phyloP scores from a whole-genome alignment of 345 rosid species.

The Salix suchowensis region DNA sequence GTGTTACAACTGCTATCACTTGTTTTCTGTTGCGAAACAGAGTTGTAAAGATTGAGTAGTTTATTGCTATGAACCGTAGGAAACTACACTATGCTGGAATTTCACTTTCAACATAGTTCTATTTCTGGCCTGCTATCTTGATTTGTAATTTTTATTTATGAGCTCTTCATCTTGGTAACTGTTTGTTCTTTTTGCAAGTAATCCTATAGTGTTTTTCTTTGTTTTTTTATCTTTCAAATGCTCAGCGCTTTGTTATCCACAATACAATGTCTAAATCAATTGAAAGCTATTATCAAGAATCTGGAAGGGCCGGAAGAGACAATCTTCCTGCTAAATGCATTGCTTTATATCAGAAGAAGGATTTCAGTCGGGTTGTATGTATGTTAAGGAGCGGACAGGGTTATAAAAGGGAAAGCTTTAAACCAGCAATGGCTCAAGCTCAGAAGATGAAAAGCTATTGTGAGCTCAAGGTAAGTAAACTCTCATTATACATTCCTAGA shows the following conservation, averaged over 20 bases:
- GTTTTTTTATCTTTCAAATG: not conserved
- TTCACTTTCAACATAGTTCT: not conserved
- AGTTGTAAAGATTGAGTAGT: not conserved
- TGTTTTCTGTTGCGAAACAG: not conserved
- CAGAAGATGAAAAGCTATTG: conserved; percentile 86
- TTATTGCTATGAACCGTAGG: not conserved
- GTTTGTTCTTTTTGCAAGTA: not conserved
- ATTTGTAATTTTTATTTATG: not conserved
- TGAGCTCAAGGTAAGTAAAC: conserved; percentile 61
- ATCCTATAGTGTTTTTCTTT: not conserved
- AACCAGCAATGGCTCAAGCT: conserved; percentile 77
- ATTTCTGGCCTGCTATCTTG: not conserved
- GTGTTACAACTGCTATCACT: not conserved
- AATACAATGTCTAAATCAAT: conserved; percentile 88
- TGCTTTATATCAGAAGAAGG: conserved; percentile 85
- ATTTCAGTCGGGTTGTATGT: conserved; percentile 85
- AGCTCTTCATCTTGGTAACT: not conserved
- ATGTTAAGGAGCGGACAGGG: conserved; percentile 82
- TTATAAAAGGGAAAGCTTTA: conserved; percentile 59
- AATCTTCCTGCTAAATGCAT: conserved; percentile 59
- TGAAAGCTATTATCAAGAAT: conserved; percentile 94
- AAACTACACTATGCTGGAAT: not conserved
- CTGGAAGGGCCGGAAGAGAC: conserved; percentile 92
- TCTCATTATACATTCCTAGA: not conserved
- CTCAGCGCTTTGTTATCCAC: conserved; percentile 82